Evolutionary conservation across 305 asterid genomes (phyloP), one percentile per base, ranked within the genome.

Genomic region (Caryopteris hybrid): DNA sequence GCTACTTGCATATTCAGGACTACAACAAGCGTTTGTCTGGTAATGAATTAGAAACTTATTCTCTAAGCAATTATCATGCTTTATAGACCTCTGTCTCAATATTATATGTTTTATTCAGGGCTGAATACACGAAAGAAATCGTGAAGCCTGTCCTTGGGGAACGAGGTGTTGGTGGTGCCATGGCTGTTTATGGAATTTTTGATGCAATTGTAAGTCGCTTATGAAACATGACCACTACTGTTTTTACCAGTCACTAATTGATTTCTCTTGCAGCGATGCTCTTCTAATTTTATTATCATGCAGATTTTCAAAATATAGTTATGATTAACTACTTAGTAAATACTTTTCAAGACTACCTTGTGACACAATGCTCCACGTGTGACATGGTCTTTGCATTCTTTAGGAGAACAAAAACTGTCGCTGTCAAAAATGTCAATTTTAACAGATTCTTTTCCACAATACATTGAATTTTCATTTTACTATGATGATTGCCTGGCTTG

Each of bases 21-120:
- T 94, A 63, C 97, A 94, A 64, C 89, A 83, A 80, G 96, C 99
- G 42, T 93, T 93, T 77, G 92, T 93, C 65, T 88, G 98, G 98
- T 93, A 88, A 80, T 64, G 33, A 64, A 39, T 31, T 38, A 16
- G 17, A 56, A 69, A 62, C 11, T 25, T 72, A 18, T 57, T 61
- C 36, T 72, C 46, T 47, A 41, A 46, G 47, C 31, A 25, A 53
- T 69, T 47, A 12, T 62, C 6, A 22, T 50, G 22, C 57, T 69
- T 20, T n/a, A 8, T 13, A 47, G 38, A 64, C 18, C 42, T 62
- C 18, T 29, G 39, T 45, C 62, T 14, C 33, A 29, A 18, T 25
- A 9, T 38, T 51, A 18, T 12, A 34, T 29, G 46, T 57, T 73
- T 34, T 25, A 43, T 68, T 45, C 83, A 90, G 98, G 97, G 97